Conservation (phyloP, 2,329 filamentous ascomycete species). For the Trichoderma asperellum region DNA sequence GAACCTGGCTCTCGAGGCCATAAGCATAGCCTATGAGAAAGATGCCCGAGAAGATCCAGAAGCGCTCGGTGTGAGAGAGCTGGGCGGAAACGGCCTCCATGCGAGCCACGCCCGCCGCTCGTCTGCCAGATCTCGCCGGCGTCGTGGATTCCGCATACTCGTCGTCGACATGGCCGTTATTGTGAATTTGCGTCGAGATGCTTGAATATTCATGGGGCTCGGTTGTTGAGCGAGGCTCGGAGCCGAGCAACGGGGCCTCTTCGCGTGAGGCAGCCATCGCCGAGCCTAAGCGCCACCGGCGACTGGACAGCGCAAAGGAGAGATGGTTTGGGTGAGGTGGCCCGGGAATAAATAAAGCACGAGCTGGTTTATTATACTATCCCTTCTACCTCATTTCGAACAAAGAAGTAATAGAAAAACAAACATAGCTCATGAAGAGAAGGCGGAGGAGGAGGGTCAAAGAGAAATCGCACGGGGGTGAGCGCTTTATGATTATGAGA, state of each 20-base stretch:
- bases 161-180: background rate
- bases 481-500: slow-evolving; percentile 26
- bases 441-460: background rate
- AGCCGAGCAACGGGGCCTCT: slow-evolving; percentile 25
- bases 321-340: background rate
- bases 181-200: slow-evolving; percentile 3
- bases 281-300: background rate
- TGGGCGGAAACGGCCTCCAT: slow-evolving; percentile 55
- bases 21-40: slow-evolving; percentile 66
- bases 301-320: background rate
- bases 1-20: slow-evolving; percentile 58
- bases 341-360: background rate
- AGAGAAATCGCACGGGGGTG: background rate
- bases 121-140: background rate
- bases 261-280: slow-evolving; percentile 17
- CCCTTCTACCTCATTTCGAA: background rate
- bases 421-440: background rate
- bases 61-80: slow-evolving; percentile 51
- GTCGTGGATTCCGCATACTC: slow-evolving; percentile 10
- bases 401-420: background rate
- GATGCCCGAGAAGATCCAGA: slow-evolving; percentile 58
- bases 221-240: slow-evolving; percentile 19
- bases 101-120: slow-evolving; percentile 53
- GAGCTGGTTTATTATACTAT: background rate
- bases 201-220: slow-evolving; percentile 17